Percentiles rank a stretch among this genome's conserved stretches.
These are phyloP conservation scores for Nicotiana obtusifolia DNA, from an alignment of 257 asterid genomes.

Conservation along the genomic window DNA sequence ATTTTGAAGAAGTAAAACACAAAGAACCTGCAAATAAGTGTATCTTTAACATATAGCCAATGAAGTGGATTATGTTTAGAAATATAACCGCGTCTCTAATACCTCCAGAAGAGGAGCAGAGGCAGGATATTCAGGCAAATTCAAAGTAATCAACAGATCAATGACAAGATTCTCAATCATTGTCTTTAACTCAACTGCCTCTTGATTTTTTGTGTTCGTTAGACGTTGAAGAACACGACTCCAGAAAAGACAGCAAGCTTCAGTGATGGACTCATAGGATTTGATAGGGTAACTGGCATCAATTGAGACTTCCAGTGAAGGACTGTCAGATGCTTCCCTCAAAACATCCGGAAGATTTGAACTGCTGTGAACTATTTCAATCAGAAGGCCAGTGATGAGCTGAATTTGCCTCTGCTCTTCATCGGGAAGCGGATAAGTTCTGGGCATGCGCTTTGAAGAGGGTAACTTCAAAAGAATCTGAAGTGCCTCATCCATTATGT, in stretches of 20 bases:
- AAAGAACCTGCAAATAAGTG: constrained; percentile 69
- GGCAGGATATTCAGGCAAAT: constrained; percentile 97
- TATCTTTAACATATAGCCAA: constrained; percentile 25
- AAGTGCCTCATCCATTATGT: constrained; percentile 94
- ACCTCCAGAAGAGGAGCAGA: constrained; percentile 94
- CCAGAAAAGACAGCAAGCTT: constrained; percentile 97
- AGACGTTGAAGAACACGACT: constrained; percentile 94
- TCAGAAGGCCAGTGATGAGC: constrained; percentile 73
- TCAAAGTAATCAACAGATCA: constrained; percentile 84
- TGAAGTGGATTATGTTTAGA: background rate
- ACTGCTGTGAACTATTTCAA: constrained; percentile 84
- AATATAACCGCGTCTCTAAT: background rate
- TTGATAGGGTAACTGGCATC: constrained; percentile 75
- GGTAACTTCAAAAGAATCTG: constrained; percentile 86
- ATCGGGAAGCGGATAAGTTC: constrained; percentile 92
- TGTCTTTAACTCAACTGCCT: constrained; percentile 79
- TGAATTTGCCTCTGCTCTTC: constrained; percentile 98
- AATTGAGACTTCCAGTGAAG: constrained; percentile 56
- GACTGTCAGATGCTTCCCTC: constrained; percentile 52
- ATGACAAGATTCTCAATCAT: constrained; percentile 90
- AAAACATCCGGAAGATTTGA: constrained; percentile 84
- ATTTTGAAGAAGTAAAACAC: constrained; percentile 94
- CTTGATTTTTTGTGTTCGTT: constrained; percentile 78
- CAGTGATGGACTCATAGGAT: constrained; percentile 85
- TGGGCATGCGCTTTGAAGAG: constrained; percentile 73